phyloP scores from a whole-genome alignment of 129 eudicot species.

The Helianthus annuus region HanXRQr2.0-SUNRISE NC_035444.2:56729541-56730040 shows the following conservation, averaged over 20 bases:
- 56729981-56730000: constrained; percentile 42
- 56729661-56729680: constrained; percentile 95
- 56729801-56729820: constrained; percentile 4
- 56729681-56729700: constrained; percentile 81
- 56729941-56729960: constrained; percentile 73
- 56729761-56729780: constrained; percentile 80
- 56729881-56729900: constrained; percentile 84
- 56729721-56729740: constrained; percentile 60
- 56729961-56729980: constrained; percentile 47
- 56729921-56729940: constrained; percentile 67
- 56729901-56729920: constrained; percentile 92
- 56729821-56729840: neutral
- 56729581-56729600: neutral
- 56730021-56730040: constrained; percentile 59
- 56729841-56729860: constrained; percentile 77
- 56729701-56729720: constrained; percentile 95
- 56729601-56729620: neutral
- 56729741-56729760: constrained; percentile 65
- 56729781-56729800: neutral
- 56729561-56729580: constrained; percentile 57
- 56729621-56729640: constrained; percentile 58
- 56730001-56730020: constrained; percentile 43
- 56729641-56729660: constrained; percentile 90
- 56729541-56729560: constrained; percentile 96
- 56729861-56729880: constrained; percentile 95